Conservation (phyloP, 176 grass and related monocot genomes). For the Rhynchospora pubera region DNA sequence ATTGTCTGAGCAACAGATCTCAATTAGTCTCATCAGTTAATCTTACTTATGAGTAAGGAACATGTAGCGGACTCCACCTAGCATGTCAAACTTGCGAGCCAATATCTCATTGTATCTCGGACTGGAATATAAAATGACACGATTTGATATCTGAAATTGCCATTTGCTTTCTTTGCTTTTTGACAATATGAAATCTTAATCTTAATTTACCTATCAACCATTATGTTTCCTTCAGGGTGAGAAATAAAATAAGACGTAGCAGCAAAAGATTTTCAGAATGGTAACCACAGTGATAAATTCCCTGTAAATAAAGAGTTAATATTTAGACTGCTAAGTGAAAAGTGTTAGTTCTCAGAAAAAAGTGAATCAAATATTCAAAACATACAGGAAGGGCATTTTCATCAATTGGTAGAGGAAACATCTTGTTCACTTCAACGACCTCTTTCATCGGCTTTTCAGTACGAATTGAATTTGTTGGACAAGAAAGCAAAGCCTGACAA, state of each 20-base stretch:
- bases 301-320: conserved; percentile 32
- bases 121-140: conserved; percentile 31
- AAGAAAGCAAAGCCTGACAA: conserved; percentile 69
- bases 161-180: not conserved
- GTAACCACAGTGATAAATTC: conserved; percentile 81
- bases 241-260: conserved; percentile 71
- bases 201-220: conserved; percentile 55
- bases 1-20: conserved; percentile 6
- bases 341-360: not conserved
- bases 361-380: not conserved
- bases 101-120: conserved; percentile 56
- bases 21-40: not conserved
- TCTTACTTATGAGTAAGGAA: conserved; percentile 86
- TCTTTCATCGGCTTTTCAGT: conserved; percentile 48
- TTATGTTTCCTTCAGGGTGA: conserved; percentile 82
- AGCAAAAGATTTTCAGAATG: conserved; percentile 57
- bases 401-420: conserved; percentile 64
- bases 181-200: not conserved
- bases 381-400: conserved; percentile 38
- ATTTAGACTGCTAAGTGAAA: not conserved
- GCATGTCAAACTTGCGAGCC: conserved; percentile 39
- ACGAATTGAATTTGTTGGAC: conserved; percentile 75
- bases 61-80: conserved; percentile 73
- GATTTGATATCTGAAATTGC: not conserved
- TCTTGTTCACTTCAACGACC: conserved; percentile 72